These are phyloP conservation scores for Podaxis sp. DNA, from an alignment of 768 basidiomycete species.

Conservation along the genomic window DNA sequence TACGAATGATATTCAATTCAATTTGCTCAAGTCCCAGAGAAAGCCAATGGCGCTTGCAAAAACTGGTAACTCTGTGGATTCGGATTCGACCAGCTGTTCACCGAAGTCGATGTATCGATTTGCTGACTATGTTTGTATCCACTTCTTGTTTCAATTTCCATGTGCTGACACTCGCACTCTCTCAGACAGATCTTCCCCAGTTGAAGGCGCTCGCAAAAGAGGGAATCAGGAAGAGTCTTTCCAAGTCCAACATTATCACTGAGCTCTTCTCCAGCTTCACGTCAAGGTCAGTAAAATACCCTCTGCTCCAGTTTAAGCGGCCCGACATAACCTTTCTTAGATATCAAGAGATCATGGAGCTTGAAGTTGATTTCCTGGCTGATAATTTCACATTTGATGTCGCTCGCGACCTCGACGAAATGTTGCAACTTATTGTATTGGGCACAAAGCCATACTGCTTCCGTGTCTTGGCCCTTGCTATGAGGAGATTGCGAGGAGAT, in stretches of 20 bases:
- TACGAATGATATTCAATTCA: constrained; percentile 13
- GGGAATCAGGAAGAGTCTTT: constrained; percentile 11
- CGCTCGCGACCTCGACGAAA: not conserved
- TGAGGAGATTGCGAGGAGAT: constrained; percentile 1
- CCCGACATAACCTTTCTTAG: not conserved
- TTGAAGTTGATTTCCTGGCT: not conserved
- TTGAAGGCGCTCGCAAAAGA: constrained; percentile 13
- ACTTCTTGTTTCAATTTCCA: too few relatives aligned
- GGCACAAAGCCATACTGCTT: not conserved
- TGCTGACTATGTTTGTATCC: constrained; percentile 17
- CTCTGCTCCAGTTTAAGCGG: not conserved
- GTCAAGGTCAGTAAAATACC: constrained; percentile 2
- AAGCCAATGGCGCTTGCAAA: not conserved
- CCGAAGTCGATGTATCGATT: constrained; percentile 41
- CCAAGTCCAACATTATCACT: constrained; percentile 12
- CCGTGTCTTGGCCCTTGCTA: not conserved
- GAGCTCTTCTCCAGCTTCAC: constrained; percentile 17
- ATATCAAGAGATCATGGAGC: constrained; percentile 3
- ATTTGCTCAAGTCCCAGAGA: constrained; percentile 4
- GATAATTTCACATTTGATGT: not conserved
- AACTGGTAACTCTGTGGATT: not conserved
- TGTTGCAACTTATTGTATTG: not conserved
- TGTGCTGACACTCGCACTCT: not conserved
- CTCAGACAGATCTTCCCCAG: constrained; percentile 2
- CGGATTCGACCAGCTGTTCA: constrained; percentile 21